Conservation (phyloP, 2,329 filamentous ascomycete genomes). For the Scedosporium aurantiacum region DNA sequence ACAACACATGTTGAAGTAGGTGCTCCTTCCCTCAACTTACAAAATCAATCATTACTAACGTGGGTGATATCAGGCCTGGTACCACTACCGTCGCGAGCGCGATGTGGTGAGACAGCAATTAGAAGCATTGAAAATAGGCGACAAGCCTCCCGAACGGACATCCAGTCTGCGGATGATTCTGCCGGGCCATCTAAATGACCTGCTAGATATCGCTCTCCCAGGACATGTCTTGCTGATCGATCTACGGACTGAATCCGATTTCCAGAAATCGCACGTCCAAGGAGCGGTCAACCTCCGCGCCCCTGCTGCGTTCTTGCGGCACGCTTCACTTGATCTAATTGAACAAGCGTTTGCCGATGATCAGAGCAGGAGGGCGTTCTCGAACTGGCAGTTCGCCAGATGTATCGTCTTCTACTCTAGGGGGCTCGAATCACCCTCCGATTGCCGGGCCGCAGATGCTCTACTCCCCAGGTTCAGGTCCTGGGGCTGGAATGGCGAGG, state of each 20-base stretch:
- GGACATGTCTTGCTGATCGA: constrained; percentile 38
- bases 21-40: constrained; percentile 1
- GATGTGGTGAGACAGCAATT: constrained; percentile 34
- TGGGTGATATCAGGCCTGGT: constrained; percentile 32
- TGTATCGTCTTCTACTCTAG: constrained; percentile 44
- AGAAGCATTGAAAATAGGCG: constrained; percentile 30
- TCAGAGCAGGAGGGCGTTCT: constrained; percentile 33
- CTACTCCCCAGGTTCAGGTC: constrained; percentile 33
- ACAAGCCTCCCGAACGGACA: constrained; percentile 18
- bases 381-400: constrained; percentile 32
- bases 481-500: constrained; percentile 38
- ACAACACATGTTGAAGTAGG: constrained; percentile 36
- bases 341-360: constrained; percentile 38
- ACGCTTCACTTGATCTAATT: constrained; percentile 38
- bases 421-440: constrained; percentile 36
- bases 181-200: constrained; percentile 36
- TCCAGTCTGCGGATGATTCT: constrained; percentile 36
- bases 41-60: constrained; percentile 2
- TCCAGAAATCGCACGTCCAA: constrained; percentile 39
- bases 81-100: constrained; percentile 39
- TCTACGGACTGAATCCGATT: constrained; percentile 34
- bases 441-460: constrained; percentile 36
- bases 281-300: constrained; percentile 40
- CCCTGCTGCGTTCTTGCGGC: constrained; percentile 35
- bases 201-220: constrained; percentile 38